Conservation (phyloP, 768 basidiomycete species). For the Mycena sanguinolenta region DNA sequence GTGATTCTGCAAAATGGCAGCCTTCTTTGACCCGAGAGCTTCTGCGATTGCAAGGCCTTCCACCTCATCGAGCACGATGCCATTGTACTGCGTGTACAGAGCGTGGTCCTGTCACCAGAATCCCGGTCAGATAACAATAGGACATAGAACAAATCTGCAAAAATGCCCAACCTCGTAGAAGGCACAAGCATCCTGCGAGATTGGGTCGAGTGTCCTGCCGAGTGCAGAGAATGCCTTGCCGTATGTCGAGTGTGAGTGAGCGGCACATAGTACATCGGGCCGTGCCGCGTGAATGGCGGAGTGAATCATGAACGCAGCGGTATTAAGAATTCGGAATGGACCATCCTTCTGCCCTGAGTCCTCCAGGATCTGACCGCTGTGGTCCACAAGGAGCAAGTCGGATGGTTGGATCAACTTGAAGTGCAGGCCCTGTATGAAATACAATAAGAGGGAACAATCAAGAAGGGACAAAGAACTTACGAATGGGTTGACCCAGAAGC, state of each 20-base stretch:
- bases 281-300: constrained; percentile 61
- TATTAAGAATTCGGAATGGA: constrained; percentile 44
- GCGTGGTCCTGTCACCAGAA: constrained; percentile 46
- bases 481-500: constrained; percentile 66
- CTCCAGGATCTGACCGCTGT: constrained; percentile 41
- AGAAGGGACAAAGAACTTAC: constrained; percentile 39
- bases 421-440: constrained; percentile 52
- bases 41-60: constrained; percentile 61
- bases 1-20: constrained; percentile 59
- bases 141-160: not conserved
- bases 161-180: constrained; percentile 49
- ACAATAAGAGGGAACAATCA: not conserved
- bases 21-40: constrained; percentile 56
- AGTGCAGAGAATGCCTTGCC: constrained; percentile 65
- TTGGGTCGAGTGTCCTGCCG: constrained; percentile 56
- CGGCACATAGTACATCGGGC: constrained; percentile 61
- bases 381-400: constrained; percentile 62
- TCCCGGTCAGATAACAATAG: not conserved
- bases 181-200: constrained; percentile 59
- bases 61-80: constrained; percentile 59
- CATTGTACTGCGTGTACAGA: constrained; percentile 61
- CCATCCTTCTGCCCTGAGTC: constrained; percentile 42
- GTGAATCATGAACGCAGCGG: constrained; percentile 53
- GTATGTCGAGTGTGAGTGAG: constrained; percentile 62
- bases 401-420: constrained; percentile 59